Evolutionary conservation across 805 yeast species (phyloP).

Genomic region (Isabelozyma pseudorhagii): DNA sequence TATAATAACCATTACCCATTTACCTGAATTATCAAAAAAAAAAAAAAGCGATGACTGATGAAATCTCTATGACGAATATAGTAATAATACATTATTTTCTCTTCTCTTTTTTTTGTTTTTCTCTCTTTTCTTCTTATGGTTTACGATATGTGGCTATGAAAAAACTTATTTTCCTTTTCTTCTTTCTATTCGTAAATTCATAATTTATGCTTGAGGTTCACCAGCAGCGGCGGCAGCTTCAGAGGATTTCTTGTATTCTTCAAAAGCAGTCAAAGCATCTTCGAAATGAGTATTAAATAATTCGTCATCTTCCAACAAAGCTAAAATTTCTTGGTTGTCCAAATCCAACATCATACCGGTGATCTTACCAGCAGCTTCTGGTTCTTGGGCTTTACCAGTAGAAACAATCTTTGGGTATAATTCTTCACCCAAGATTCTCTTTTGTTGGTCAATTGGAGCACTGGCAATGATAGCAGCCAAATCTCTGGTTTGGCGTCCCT

Average conservation of each 20-base stretch:
- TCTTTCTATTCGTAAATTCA: constrained; percentile 4
- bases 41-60: background rate
- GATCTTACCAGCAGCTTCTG: constrained; percentile 96
- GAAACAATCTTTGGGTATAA: constrained; percentile 89
- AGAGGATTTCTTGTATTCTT: constrained; percentile 73
- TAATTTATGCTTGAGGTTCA: constrained; percentile 17
- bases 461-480: constrained; percentile 62
- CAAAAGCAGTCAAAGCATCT: constrained; percentile 93
- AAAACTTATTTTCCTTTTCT: constrained; percentile 23
- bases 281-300: constrained; percentile 86
- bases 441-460: constrained; percentile 85
- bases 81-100: background rate
- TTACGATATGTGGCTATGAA: constrained; percentile 17
- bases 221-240: constrained; percentile 20
- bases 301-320: constrained; percentile 85
- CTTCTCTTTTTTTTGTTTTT: background rate
- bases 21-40: constrained; percentile 7
- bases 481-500: constrained; percentile 41
- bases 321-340: constrained; percentile 86
- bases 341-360: constrained; percentile 98
- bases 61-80: background rate
- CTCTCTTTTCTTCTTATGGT: constrained; percentile 9
- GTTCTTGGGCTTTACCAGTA: constrained; percentile 82
- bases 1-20: constrained; percentile 23
- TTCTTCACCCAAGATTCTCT: constrained; percentile 97